Evolutionary conservation across 768 basidiomycete species (phyloP).

Genomic region (Amanita rimosa): DNA sequence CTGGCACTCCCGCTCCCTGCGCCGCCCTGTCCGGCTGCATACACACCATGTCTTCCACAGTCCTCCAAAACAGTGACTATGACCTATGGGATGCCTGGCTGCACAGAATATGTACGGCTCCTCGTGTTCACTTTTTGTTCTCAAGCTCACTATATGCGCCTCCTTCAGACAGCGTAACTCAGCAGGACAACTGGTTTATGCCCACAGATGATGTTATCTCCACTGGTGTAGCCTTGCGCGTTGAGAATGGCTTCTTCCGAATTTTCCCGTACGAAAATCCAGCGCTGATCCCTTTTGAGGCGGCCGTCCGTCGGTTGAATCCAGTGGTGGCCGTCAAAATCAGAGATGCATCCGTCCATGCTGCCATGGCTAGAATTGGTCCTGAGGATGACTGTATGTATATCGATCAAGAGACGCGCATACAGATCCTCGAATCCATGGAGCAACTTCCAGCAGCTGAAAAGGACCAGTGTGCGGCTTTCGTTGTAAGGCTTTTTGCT

Average conservation of each 20-base stretch:
- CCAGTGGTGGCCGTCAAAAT: constrained; percentile 79
- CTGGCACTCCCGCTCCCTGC: constrained; percentile 4
- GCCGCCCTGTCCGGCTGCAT: constrained; percentile 3
- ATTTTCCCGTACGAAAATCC: constrained; percentile 83
- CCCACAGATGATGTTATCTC: constrained; percentile 60
- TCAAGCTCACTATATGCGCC: neutral
- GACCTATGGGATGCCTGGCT: constrained; percentile 71
- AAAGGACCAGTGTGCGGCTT: constrained; percentile 84
- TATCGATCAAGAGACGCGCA: constrained; percentile 73
- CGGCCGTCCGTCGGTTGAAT: constrained; percentile 64
- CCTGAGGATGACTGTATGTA: constrained; percentile 44
- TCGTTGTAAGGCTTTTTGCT: constrained; percentile 35
- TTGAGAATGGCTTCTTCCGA: constrained; percentile 49
- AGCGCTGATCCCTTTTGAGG: constrained; percentile 66
- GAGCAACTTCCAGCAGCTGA: constrained; percentile 60
- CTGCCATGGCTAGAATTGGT: constrained; percentile 55
- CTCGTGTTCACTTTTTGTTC: neutral
- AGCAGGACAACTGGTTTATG: constrained; percentile 75
- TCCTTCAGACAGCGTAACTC: constrained; percentile 38
- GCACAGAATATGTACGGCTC: constrained; percentile 54
- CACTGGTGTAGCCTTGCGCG: constrained; percentile 66
- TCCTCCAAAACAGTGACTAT: constrained; percentile 53
- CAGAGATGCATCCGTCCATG: constrained; percentile 65
- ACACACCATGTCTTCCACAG: constrained; percentile 21
- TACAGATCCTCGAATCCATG: constrained; percentile 72